phyloP scores from a whole-genome alignment of 805 yeast genomes.

The Wickerhamiella galacta region DNA sequence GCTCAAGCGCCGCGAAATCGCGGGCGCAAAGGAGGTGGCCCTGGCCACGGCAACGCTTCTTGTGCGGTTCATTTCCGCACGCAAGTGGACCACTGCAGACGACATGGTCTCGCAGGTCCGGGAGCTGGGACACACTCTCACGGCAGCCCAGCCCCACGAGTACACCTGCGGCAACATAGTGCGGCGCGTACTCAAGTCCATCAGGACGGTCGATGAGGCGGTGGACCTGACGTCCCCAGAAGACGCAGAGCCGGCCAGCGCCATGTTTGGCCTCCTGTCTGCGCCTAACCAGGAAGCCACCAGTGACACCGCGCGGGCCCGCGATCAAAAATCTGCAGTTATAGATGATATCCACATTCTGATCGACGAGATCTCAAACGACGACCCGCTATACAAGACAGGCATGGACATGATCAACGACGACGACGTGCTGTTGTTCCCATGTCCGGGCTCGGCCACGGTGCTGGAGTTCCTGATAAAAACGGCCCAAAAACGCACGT shows the following conservation, averaged over 20 bases:
- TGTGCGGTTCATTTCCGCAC: slow-evolving; percentile 75
- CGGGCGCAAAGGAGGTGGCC: slow-evolving; percentile 71
- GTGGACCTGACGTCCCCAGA: slow-evolving; percentile 6
- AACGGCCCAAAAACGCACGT: slow-evolving; percentile 78
- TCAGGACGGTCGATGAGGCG: slow-evolving; percentile 68
- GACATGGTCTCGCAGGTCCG: slow-evolving; percentile 60
- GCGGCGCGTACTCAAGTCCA: slow-evolving; percentile 69
- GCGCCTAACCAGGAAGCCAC: slow-evolving; percentile 23
- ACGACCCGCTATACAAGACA: slow-evolving; percentile 81
- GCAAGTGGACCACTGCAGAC: slow-evolving; percentile 68
- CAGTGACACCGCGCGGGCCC: slow-evolving; percentile 8
- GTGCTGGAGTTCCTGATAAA: slow-evolving; percentile 72
- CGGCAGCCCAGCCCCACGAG: slow-evolving; percentile 73
- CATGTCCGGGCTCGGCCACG: slow-evolving; percentile 87
- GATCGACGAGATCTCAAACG: slow-evolving; percentile 78
- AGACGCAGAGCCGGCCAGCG: slow-evolving; percentile 15
- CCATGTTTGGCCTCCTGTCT: slow-evolving; percentile 78
- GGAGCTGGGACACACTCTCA: slow-evolving; percentile 48
- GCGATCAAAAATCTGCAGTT: slow-evolving; percentile 45
- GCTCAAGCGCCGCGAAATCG: slow-evolving; percentile 69
- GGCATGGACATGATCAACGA: slow-evolving; percentile 90
- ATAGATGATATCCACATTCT: slow-evolving; percentile 87
- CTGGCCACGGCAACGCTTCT: slow-evolving; percentile 72
- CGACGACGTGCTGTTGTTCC: slow-evolving; percentile 51
- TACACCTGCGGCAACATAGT: slow-evolving; percentile 81